Percentiles rank a stretch among this genome's conserved stretches.
These are phyloP conservation scores for Pseudocercospora crystallina DNA, from an alignment of 2,329 filamentous ascomycete genomes.

Conservation along the genomic window DNA sequence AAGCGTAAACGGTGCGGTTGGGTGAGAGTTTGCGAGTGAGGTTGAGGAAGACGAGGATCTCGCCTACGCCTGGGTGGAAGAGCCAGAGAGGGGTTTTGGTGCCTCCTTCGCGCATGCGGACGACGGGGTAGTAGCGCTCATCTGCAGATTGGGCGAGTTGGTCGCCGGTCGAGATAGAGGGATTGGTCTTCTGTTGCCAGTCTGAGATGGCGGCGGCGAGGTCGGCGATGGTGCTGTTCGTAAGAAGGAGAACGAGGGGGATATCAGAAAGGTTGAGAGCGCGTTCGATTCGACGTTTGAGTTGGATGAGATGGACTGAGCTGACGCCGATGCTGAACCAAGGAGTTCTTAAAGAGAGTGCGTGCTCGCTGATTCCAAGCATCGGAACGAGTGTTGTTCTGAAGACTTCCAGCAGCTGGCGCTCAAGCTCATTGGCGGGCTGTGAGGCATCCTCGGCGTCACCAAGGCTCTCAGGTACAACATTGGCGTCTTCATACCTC, in stretches of 20 bases:
- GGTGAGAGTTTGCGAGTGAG: slow-evolving; percentile 37
- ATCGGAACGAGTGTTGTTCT: not conserved
- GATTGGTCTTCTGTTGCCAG: no score
- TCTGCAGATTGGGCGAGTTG: not conserved
- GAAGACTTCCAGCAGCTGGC: slow-evolving; percentile 5
- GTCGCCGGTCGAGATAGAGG: not conserved
- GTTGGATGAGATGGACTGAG: slow-evolving; percentile 6
- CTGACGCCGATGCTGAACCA: slow-evolving; percentile 11
- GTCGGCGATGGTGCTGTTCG: slow-evolving; percentile 5
- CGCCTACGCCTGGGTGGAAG: slow-evolving; percentile 40
- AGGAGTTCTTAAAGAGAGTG: not conserved
- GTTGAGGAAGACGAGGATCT: slow-evolving; percentile 40
- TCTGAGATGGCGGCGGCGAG: slow-evolving; percentile 2
- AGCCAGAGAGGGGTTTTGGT: slow-evolving; percentile 35
- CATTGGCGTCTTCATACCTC: slow-evolving; percentile 1
- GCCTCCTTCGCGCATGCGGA: slow-evolving; percentile 28
- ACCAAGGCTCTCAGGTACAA: not conserved
- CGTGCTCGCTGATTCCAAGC: not conserved
- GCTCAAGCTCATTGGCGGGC: slow-evolving; percentile 1
- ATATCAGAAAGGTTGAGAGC: not conserved
- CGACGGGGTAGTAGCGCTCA: slow-evolving; percentile 31
- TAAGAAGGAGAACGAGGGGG: slow-evolving; percentile 3
- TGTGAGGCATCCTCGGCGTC: not conserved
- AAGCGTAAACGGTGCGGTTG: slow-evolving; percentile 48
- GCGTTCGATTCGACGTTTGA: slow-evolving; percentile 4